These are phyloP conservation scores for Puccinia novopanici DNA, from an alignment of 1,284 basidiomycete species.

Conservation along the genomic window DNA sequence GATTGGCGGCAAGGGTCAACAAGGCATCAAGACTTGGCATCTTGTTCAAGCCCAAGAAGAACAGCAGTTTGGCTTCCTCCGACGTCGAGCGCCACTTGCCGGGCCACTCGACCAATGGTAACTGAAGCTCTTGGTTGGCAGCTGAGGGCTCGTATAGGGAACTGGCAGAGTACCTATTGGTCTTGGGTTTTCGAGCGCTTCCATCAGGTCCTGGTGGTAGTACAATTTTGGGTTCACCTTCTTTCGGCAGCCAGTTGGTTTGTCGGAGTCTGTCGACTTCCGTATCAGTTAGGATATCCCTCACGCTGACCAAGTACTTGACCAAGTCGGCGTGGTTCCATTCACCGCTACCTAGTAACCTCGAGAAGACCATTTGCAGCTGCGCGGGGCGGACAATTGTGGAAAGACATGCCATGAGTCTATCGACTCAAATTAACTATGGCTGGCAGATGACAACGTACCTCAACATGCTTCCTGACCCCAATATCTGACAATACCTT, in stretches of 20 bases:
- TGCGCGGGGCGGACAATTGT: conserved; percentile 8
- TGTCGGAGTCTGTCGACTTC: conserved; percentile 74
- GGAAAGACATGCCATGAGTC: conserved; percentile 62
- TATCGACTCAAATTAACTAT: conserved; percentile 59
- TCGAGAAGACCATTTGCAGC: conserved; percentile 61
- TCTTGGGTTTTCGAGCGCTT: conserved; percentile 63
- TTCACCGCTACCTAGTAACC: conserved; percentile 60
- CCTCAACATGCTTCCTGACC: conserved; percentile 81
- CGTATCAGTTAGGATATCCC: conserved; percentile 68
- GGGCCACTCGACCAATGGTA: conserved; percentile 88
- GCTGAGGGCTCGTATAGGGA: conserved; percentile 76
- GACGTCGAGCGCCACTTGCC: conserved; percentile 75
- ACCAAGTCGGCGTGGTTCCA: conserved; percentile 63
- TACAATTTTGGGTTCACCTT: conserved; percentile 60
- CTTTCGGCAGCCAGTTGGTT: conserved; percentile 78
- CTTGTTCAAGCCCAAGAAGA: conserved; percentile 73
- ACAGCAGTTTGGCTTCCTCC: conserved; percentile 86
- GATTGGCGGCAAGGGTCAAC: conserved; percentile 69
- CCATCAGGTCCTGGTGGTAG: conserved; percentile 63
- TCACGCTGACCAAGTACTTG: conserved; percentile 84
- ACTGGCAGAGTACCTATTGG: conserved; percentile 56
- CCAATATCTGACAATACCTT: conserved; percentile 73
- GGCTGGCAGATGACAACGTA: conserved; percentile 62
- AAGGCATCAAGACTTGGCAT: conserved; percentile 72
- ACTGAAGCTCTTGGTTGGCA: conserved; percentile 70